Evolutionary conservation across 176 grass and related monocot genomes (phyloP).

Genomic region (Chrysopogon serrulatus): DNA sequence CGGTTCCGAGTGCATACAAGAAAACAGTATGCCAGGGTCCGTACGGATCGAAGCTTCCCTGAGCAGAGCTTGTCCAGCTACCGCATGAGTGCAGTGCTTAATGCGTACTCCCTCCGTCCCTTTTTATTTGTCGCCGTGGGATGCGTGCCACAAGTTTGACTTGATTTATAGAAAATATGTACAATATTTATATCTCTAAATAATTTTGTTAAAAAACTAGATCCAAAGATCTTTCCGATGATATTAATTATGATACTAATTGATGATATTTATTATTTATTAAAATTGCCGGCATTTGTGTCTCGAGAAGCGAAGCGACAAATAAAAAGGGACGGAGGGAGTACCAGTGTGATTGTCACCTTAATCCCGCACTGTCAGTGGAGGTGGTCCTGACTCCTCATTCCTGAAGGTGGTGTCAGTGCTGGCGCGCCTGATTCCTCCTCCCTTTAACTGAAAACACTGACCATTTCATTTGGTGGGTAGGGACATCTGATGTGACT

Average conservation of each 20-base stretch:
- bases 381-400: background rate
- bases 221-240: no score
- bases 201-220: no score
- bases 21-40: background rate
- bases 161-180: no score
- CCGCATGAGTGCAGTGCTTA: background rate
- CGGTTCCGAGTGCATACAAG: background rate
- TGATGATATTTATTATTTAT: no score
- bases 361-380: background rate
- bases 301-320: no score
- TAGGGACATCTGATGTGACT: background rate
- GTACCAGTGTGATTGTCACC: background rate
- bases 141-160: no score
- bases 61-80: background rate
- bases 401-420: background rate
- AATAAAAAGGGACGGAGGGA: no score
- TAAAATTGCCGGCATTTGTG: no score
- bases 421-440: background rate
- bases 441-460: background rate
- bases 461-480: background rate
- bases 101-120: no score
- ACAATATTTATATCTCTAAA: no score
- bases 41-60: background rate
- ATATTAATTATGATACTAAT: no score
- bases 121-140: no score